Base-by-base conservation (phyloP, 352 stramenopile genomes). In the Pythium rhizo-oryzae region DNA sequence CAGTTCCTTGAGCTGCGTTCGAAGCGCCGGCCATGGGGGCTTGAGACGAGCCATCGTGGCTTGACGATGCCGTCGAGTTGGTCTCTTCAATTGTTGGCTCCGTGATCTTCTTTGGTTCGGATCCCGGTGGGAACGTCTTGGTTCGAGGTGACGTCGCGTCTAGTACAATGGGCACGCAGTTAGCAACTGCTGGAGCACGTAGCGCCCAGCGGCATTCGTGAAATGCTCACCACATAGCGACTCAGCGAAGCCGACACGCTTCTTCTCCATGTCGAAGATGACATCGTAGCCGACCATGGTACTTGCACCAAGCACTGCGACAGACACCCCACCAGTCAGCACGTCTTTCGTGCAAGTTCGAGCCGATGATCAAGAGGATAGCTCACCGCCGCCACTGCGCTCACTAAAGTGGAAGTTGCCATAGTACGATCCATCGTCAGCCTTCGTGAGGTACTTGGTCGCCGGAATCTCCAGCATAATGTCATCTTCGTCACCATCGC, bases 381-480 rank as follows among this genome's bases (percentile, higher is more conserved):
- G n/a, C 67, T 41, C 72, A 95, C 87, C 88, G 52, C 86, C 88
- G 24, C 88, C 88, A 39, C 75, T 88, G 53, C 82, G 81, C 70
- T 96, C 85, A 2, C 78, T 84, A 47, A 96, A 96, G 63, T 96
- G 85, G 65, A 96, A 80, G 67, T 92, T 96, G 23, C 84, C 82
- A 47, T 83, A 89, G 59, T 80, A 81, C 4, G 57, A 65, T 9
- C 75, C 79, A 12, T 90, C 70, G 59, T 83, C 78, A 11, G 74
- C 69, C 4, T 70, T 72, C 8, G 84, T 85, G 25, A 93, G 65
- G 58, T 96, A 96, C 50, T 91, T 87, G 5, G 72, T 69, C 0
- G 84, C 70, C 16, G 85, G 78, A 21, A 96, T 79, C 57, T 84
- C 71, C 4, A 96, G 70, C 67, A 85, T 73, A 35, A 96, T 62